Conservation (phyloP, 2,329 filamentous ascomycete genomes). For the Coniochaeta hoffmannii region DNA sequence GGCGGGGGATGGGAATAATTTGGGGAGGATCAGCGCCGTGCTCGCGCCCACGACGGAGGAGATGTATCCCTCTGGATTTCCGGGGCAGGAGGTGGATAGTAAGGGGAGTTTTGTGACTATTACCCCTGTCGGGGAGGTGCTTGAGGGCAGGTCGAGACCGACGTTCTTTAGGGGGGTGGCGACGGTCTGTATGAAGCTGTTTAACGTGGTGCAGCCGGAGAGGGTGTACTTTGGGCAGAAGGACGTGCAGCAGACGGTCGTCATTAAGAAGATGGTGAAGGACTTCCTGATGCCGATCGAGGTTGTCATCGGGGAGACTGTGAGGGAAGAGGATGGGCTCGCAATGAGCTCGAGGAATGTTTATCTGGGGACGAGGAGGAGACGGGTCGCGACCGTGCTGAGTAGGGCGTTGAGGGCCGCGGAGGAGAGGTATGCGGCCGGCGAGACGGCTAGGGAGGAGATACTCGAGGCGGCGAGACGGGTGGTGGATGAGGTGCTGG, state of each 20-base stretch:
- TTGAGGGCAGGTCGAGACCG: slow-evolving; percentile 80
- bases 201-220: slow-evolving; percentile 73
- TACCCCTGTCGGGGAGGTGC: slow-evolving; percentile 70
- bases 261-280: slow-evolving; percentile 77
- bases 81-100: slow-evolving; percentile 62
- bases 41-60: slow-evolving; percentile 76
- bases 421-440: slow-evolving; percentile 54
- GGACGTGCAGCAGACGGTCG: slow-evolving; percentile 90
- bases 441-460: slow-evolving; percentile 47
- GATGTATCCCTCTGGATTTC: slow-evolving; percentile 84
- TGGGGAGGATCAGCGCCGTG: slow-evolving; percentile 70
- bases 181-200: slow-evolving; percentile 91
- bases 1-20: slow-evolving; percentile 47
- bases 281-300: slow-evolving; percentile 78
- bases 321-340: slow-evolving; percentile 71
- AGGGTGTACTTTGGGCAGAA: slow-evolving; percentile 94
- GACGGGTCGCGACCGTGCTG: slow-evolving; percentile 66
- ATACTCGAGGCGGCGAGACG: slow-evolving; percentile 66
- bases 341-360: slow-evolving; percentile 92
- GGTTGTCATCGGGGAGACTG: slow-evolving; percentile 67
- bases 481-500: slow-evolving; percentile 46
- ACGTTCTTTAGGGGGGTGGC: slow-evolving; percentile 97
- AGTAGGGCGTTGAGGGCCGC: slow-evolving; percentile 62
- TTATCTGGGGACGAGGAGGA: slow-evolving; percentile 72
- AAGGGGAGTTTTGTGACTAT: slow-evolving; percentile 87